Evolutionary conservation across 2,329 filamentous ascomycete species (phyloP), one percentile per base, ranked within the genome.

Genomic region (Chaetomiaceae sp.): DNA sequence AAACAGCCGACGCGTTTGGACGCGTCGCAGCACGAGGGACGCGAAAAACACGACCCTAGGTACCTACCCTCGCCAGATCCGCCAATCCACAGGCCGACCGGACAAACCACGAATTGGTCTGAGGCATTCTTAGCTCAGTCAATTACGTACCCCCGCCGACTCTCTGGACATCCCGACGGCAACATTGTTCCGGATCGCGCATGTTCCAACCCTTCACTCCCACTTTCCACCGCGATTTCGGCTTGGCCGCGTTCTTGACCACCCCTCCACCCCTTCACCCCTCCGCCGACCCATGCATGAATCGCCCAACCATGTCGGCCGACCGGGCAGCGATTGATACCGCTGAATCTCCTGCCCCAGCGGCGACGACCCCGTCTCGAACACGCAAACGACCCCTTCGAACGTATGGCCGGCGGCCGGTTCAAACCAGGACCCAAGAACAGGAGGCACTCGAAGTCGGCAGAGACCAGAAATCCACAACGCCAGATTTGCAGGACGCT

Each of bases 321-420:
- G 37, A 46, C 12, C 37, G 33, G 17, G n/a, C 41, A 50, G 16
- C 47, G 45, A 39, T 20, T 3, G 7, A 19, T 5, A 3, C 19
- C 17, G 4, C 12, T 33, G 37, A 31, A 2, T 12, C 34, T 31
- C 37, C 25, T 5, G n/a, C 5, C 19, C 4, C 20, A 16, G 19
- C 30, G 4, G 9, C 23, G 9, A 39, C 45, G 5, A 27, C 30
- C 5, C 12, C 25, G 6, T n/a, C 49, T 3, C 55, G 19, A 27
- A 35, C 9, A n/a, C 55, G 56, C 42, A 67, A 65, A 53, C 59
- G 64, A 34, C 63, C 63, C 2, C 51, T 70, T 21, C 67, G 68
- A 50, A 71, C 69, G 4, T 71, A 71, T 30, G 62, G 69, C 44
- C 67, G 66, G 40, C 67, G 66, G 19, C 48, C 62, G 27, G 47